These are phyloP conservation scores for Rhododendron vialii DNA, from an alignment of 148 eudicot species.

Conservation along the genomic window DNA sequence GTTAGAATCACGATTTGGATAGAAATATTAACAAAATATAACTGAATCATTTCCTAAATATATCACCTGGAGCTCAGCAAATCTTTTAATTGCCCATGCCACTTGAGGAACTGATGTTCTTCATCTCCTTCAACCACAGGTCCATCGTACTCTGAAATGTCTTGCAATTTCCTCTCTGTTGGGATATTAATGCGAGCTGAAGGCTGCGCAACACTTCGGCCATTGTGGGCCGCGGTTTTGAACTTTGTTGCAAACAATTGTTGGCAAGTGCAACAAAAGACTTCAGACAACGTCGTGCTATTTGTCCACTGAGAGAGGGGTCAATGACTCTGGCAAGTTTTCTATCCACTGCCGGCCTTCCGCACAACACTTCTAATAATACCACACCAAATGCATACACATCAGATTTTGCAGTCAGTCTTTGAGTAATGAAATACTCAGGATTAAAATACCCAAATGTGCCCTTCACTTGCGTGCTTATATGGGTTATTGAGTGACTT, in stretches of 20 bases:
- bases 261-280: neutral
- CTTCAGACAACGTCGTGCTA: neutral
- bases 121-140: neutral
- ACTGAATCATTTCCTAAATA: neutral
- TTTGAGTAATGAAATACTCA: neutral
- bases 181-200: neutral
- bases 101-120: neutral
- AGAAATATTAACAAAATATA: neutral
- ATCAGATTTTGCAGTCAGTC: neutral
- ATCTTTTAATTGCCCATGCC: neutral
- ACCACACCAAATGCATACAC: constrained; percentile 1
- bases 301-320: neutral
- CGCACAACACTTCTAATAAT: constrained; percentile 15
- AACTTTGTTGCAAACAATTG: neutral
- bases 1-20: neutral
- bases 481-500: neutral
- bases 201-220: neutral
- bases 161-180: neutral
- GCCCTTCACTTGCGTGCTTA: neutral
- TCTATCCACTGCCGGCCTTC: neutral
- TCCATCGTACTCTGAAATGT: neutral
- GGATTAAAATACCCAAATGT: constrained; percentile 2
- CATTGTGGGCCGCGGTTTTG: neutral
- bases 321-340: constrained; percentile 7
- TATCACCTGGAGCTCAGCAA: neutral